Base-by-base conservation (phyloP, 768 basidiomycete genomes). In the Suillus sp. region DNA sequence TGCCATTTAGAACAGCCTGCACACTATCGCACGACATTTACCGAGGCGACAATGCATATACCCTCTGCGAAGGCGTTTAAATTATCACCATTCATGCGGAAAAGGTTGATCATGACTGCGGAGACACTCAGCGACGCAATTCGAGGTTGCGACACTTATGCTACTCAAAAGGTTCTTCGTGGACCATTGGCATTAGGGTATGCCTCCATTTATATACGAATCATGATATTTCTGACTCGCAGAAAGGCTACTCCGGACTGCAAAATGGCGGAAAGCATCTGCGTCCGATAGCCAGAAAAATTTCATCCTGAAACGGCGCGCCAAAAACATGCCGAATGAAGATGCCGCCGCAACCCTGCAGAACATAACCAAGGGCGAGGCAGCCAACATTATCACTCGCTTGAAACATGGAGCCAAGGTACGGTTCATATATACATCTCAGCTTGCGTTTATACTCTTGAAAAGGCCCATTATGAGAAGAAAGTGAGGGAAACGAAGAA, bases 401-500 rank as follows among this genome's bases (percentile, higher is more conserved):
- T 64, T 92, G 62, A 89, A 85, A 71, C 88, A 94, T 69, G 93
- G 92, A 30, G 90, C 90, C 38, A 79, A 84, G 79, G 92, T 90
- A 70, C 37, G 74, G 48, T 38, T 3, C 14, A n/a, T 16, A 7
- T 27, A 5, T 18, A 60, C 43, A 45, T 59, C 27, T 9, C 50
- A 43, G 18, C 51, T 27, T 16, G 14, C 62, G 54, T 54, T 27
- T 20, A 58, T 58, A 64, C 27, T 65, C 20, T 22, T 22, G 53
- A 51, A 38, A 62, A 91, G 89, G 74, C 78, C 22, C 82, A 89
- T 5, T 83, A 86, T 62, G 79, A 85, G 62, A 86, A 85, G 71
- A 85, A 82, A 67, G 55, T 75, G 55, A 83, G 81, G 70, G 76
- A 73, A 34, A 65, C 71, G 22, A 73, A 67, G 38, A 86, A 80